phyloP scores from a whole-genome alignment of 352 stramenopile species.

The Phytopythium montanum region DNA sequence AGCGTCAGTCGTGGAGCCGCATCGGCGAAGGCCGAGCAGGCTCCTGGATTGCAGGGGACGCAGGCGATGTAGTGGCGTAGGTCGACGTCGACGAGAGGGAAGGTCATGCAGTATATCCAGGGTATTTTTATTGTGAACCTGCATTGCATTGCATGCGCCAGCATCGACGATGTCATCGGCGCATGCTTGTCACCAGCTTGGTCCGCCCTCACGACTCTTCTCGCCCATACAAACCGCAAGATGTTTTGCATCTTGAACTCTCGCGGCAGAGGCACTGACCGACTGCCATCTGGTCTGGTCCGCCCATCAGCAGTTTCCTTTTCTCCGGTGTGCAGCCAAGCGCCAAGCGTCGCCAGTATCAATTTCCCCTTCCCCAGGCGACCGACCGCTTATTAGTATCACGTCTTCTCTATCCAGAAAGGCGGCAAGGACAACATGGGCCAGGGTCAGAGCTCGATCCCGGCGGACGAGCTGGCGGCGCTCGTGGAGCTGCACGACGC shows the following conservation, averaged over 20 bases:
- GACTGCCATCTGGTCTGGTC: background rate
- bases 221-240: background rate
- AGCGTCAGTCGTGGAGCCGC: too few relatives aligned
- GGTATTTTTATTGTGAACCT: constrained; percentile 7
- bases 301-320: background rate
- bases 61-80: background rate
- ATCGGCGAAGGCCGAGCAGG: too few relatives aligned
- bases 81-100: background rate
- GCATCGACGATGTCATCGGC: too few relatives aligned
- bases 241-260: background rate
- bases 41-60: too few relatives aligned
- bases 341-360: background rate
- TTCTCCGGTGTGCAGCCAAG: background rate
- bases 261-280: background rate
- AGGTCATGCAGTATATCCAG: background rate
- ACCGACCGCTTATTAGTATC: too few relatives aligned
- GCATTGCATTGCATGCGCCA: background rate
- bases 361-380: background rate
- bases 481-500: constrained; percentile 74
- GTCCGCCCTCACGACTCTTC: background rate
- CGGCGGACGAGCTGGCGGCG: constrained; percentile 51
- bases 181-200: too few relatives aligned
- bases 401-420: background rate
- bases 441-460: constrained; percentile 78
- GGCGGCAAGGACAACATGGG: constrained; percentile 35